A percentile compares a stretch with the other conserved stretches of the same genome.
phyloP scores from a whole-genome alignment of 768 basidiomycete species.

The Hygrocybe punicea region DNA sequence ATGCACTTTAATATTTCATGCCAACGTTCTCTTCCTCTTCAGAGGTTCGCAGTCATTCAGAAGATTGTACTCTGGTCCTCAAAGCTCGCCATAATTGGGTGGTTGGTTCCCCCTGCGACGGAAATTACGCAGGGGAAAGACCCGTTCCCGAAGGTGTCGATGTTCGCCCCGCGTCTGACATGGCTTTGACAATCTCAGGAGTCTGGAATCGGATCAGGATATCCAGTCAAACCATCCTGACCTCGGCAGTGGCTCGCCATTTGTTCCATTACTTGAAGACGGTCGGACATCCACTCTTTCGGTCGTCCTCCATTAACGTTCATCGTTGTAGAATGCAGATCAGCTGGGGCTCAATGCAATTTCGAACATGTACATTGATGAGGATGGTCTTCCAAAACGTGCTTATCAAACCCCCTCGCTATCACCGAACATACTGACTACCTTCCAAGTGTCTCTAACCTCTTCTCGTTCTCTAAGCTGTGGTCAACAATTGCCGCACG shows the following conservation, averaged over 20 bases:
- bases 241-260: constrained; percentile 50
- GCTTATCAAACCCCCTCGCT: constrained; percentile 16
- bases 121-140: constrained; percentile 29
- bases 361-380: constrained; percentile 50
- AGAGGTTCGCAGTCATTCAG: constrained; percentile 44
- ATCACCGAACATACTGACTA: neutral
- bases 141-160: constrained; percentile 44
- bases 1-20: too few species aligned
- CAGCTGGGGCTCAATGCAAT: constrained; percentile 57
- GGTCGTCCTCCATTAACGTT: constrained; percentile 1
- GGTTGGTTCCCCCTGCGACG: constrained; percentile 30
- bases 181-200: constrained; percentile 55
- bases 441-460: constrained; percentile 38
- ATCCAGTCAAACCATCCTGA: constrained; percentile 37
- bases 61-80: constrained; percentile 45
- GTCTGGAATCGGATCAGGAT: constrained; percentile 44
- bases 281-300: constrained; percentile 30
- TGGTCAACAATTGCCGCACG: constrained; percentile 34
- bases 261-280: constrained; percentile 48
- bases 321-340: constrained; percentile 50
- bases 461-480: constrained; percentile 36
- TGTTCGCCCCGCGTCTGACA: constrained; percentile 47
- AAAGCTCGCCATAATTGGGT: constrained; percentile 44
- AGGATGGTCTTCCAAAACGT: constrained; percentile 43
- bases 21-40: constrained; percentile 25